Evolutionary conservation across 2,329 filamentous ascomycete genomes (phyloP), one percentile per base, ranked within the genome.

Genomic region (Colletotrichum chlorophyti): DNA sequence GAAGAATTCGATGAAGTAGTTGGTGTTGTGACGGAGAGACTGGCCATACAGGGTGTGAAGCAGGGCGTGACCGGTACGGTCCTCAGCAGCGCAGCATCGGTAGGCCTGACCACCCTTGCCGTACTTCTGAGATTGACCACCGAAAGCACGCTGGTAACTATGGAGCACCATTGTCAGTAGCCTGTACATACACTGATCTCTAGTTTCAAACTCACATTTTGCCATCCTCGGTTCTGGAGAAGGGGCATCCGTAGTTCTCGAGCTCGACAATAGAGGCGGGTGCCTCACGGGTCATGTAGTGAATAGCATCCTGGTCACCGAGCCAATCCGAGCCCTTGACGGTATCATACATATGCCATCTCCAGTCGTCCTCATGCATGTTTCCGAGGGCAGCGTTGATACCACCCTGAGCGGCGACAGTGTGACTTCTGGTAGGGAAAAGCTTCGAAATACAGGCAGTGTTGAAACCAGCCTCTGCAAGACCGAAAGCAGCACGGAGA

Each of bases 1-100:
- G 76, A 98, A 99, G 84, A 93, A 98, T 79, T 98, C 95, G 76
- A 99, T 97, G 80, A 99, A 98, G 85, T 97, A 99, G 83, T 97
- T 97, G 72, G 94, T 97, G 84, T 97, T 97, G 85, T 98, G 93
- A 73, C 91, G 85, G 62, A 98, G 86, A 51, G 93, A 97, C 82
- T 97, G 94, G 70, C 95, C 95, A 79, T 98, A 99, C 65, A 99
- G 91, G 23, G 95, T 99, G 85, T 99, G 95, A 49, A 99, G 87
- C 66, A 99, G 90, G 70, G 95, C 95, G 79, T 99, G 95, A 64
- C 95, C 95, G 63, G 95, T 98, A 84, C 94, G 86, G 76, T 99
- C 95, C 67, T 94, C 95, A 61, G 93, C 95, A 76, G 93, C 94
- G 76, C 92, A 96, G 84, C 93, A 96, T 79, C 95, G 87, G 85